These are phyloP conservation scores for Tetracladium marchalianum DNA, from an alignment of 495 filamentous ascomycete genomes.

Conservation along the genomic window DNA sequence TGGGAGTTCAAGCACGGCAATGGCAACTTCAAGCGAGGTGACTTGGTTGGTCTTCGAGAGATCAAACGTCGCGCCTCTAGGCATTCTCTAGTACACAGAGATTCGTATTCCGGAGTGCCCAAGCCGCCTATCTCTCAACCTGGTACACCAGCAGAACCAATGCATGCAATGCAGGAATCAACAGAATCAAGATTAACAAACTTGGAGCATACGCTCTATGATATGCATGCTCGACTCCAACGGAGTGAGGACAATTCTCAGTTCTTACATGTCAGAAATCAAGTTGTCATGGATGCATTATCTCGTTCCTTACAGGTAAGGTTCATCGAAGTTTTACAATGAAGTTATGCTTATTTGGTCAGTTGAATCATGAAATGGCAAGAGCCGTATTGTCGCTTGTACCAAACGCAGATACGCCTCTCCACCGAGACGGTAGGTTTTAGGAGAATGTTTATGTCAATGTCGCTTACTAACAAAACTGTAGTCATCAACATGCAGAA, in stretches of 20 bases:
- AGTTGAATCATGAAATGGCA: slow-evolving; percentile 65
- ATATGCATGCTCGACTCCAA: slow-evolving; percentile 63
- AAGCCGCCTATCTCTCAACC: slow-evolving; percentile 63
- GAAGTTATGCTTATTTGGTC: slow-evolving; percentile 5
- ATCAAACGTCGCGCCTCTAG: slow-evolving; percentile 96
- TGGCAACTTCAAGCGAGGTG: slow-evolving; percentile 92
- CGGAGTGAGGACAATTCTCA: slow-evolving; percentile 78
- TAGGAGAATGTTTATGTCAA: not conserved
- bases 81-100: slow-evolving; percentile 89
- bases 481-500: slow-evolving; percentile 70
- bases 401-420: slow-evolving; percentile 52
- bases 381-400: slow-evolving; percentile 59
- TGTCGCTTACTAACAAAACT: slow-evolving; percentile 7
- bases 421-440: slow-evolving; percentile 52
- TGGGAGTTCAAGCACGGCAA: slow-evolving; percentile 99
- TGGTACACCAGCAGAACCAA: slow-evolving; percentile 74
- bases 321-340: not conserved
- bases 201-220: slow-evolving; percentile 75
- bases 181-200: slow-evolving; percentile 63
- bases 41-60: slow-evolving; percentile 82
- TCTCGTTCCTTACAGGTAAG: slow-evolving; percentile 64
- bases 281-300: slow-evolving; percentile 73
- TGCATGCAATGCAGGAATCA: slow-evolving; percentile 55
- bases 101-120: slow-evolving; percentile 70
- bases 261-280: slow-evolving; percentile 68